phyloP scores from a whole-genome alignment of 2,329 filamentous ascomycete genomes.

The Albifimbria verrucaria region DNA sequence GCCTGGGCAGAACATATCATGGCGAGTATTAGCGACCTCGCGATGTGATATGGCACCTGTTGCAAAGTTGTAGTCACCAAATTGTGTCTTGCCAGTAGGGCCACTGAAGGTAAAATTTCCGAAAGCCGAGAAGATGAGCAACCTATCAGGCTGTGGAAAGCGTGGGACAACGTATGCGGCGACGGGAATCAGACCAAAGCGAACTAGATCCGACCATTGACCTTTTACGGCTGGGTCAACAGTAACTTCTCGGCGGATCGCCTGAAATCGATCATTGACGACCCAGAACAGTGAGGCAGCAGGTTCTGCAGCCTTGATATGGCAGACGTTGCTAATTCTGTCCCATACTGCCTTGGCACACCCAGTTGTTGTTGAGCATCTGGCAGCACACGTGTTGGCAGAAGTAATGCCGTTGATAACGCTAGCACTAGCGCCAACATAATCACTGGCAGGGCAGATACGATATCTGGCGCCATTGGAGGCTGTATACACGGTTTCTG shows the following conservation, averaged over 20 bases:
- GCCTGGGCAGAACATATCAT: slow-evolving; percentile 56
- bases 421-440: not conserved
- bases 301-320: slow-evolving; percentile 13
- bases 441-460: not conserved
- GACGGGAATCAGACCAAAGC: slow-evolving; percentile 12
- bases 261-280: slow-evolving; percentile 11
- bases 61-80: slow-evolving; percentile 7
- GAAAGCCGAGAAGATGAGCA: slow-evolving; percentile 15
- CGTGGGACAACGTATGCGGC: slow-evolving; percentile 16
- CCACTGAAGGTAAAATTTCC: slow-evolving; percentile 13
- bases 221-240: slow-evolving; percentile 5
- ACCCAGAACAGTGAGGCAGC: slow-evolving; percentile 13
- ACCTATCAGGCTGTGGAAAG: slow-evolving; percentile 9
- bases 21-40: slow-evolving; percentile 37
- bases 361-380: not conserved
- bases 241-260: slow-evolving; percentile 6
- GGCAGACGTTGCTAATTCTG: slow-evolving; percentile 14
- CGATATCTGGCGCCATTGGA: not conserved
- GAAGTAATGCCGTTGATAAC: not conserved
- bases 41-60: slow-evolving; percentile 21
- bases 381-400: not conserved
- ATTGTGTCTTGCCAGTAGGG: slow-evolving; percentile 13
- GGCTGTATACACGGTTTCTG: not conserved
- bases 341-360: slow-evolving; percentile 17
- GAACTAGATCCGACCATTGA: slow-evolving; percentile 14